Evolutionary conservation across 140 eudicot species (phyloP), one percentile per base, ranked within the genome.

Genomic region (Ambrosia hybrid): DNA sequence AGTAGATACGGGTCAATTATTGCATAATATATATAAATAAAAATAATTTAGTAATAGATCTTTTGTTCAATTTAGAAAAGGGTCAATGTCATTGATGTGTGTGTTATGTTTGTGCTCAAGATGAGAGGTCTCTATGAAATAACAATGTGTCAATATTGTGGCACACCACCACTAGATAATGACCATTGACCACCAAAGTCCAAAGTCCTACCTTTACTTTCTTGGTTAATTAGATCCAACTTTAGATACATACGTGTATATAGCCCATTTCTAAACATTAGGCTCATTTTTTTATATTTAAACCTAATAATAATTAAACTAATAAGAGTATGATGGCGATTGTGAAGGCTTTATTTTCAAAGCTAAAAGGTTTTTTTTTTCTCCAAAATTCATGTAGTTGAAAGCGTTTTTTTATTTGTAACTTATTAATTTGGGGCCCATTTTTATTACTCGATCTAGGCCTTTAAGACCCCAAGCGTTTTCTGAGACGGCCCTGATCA

Each of bases 121-220:
- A 61, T 61, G 67, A 61, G 67, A 61, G 67, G 49, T 61, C 48
- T 36, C 4, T 36, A 8, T 61, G 17, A 61, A 34, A 3, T n/a
- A 34, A 61, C 12, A 36, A 15, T 61, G 48, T 21, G 26, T 1
- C 26, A 21, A 21, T 21, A 21, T 21, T 21, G 26, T 36, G 67
- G 67, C 34, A 13, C 11, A 61, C 49, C 67, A 34, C 49, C 3
- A 30, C 26, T 3, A 36, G 67, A 61, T 61, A 61, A 61, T 13
- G 49, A 61, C 67, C 49, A 21, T 21, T 13, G 49, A 61, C 67
- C 49, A 5, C 26, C 26, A 61, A 6, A 8, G 48, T n/a, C 26
- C 26, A 61, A 6, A 8, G 48, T 34, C 34, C 36, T 17, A 10
- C 65, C 8, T 3, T 60, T 60, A 60, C 6, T 36, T 60, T 60